Conservation (phyloP, 2,329 filamentous ascomycete species). For the Hysterium pulicare region DNA sequence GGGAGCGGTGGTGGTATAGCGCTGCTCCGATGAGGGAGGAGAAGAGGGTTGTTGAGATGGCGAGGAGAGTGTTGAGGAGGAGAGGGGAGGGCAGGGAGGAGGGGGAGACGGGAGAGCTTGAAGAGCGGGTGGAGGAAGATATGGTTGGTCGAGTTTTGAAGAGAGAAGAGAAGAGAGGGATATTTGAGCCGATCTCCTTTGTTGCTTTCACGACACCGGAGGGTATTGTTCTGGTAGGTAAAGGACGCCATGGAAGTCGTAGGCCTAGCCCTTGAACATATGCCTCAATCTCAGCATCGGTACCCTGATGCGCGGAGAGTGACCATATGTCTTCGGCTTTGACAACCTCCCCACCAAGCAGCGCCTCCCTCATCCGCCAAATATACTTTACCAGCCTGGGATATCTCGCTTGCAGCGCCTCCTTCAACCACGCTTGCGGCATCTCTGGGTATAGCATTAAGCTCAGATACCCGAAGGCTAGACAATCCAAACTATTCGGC, state of each 20-base stretch:
- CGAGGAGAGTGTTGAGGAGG: slow-evolving; percentile 21
- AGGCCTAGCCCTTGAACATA: slow-evolving; percentile 2
- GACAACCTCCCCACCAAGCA: slow-evolving; percentile 22
- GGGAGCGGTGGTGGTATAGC: slow-evolving; percentile 29
- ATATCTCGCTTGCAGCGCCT: slow-evolving; percentile 52
- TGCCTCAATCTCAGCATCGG: not conserved
- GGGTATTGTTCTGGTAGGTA: slow-evolving; percentile 1
- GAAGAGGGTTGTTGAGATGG: slow-evolving; percentile 18
- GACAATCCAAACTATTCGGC: slow-evolving; percentile 70
- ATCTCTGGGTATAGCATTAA: slow-evolving; percentile 65
- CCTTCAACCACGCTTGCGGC: slow-evolving; percentile 60
- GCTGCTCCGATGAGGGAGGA: slow-evolving; percentile 27
- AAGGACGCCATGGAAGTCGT: slow-evolving; percentile 25
- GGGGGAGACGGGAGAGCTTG: slow-evolving; percentile 6
- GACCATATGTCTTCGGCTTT: slow-evolving; percentile 26
- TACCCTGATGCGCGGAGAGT: slow-evolving; percentile 10
- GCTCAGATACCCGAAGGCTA: slow-evolving; percentile 75
- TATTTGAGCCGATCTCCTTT: slow-evolving; percentile 20
- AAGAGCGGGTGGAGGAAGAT: slow-evolving; percentile 7
- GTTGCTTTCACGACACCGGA: slow-evolving; percentile 4
- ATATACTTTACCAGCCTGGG: slow-evolving; percentile 38
- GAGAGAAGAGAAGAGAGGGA: slow-evolving; percentile 21
- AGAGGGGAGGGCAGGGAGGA: slow-evolving; percentile 29
- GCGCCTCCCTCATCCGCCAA: slow-evolving; percentile 28
- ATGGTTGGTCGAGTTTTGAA: not conserved